Conservation (phyloP, 1,284 basidiomycete species). For the Pseudozyma pruni region DNA sequence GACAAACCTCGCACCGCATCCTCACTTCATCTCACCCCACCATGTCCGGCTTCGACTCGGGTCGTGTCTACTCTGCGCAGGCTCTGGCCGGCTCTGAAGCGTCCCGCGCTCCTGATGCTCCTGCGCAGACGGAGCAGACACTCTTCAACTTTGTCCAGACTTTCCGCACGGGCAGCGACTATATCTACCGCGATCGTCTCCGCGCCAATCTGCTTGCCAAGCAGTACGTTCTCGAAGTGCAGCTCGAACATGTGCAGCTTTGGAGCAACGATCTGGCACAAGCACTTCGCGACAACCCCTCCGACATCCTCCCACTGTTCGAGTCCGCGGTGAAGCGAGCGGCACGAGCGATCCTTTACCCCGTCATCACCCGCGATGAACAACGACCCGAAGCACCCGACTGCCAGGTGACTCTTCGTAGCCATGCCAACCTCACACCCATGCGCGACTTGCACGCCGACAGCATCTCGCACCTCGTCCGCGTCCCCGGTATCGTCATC, state of each 20-base stretch:
- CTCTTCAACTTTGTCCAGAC: constrained; percentile 67
- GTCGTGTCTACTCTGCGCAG: constrained; percentile 63
- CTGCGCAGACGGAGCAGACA: constrained; percentile 62
- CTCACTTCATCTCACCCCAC: not conserved
- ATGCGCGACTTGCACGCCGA: constrained; percentile 86
- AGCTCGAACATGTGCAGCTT: constrained; percentile 86
- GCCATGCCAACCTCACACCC: constrained; percentile 84
- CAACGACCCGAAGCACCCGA: constrained; percentile 72
- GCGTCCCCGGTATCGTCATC: constrained; percentile 97
- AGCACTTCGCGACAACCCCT: constrained; percentile 85
- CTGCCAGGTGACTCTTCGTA: constrained; percentile 88
- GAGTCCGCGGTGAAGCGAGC: constrained; percentile 63
- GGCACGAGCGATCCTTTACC: constrained; percentile 64
- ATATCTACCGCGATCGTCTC: constrained; percentile 80
- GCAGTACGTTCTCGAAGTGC: constrained; percentile 90
- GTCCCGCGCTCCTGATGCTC: constrained; percentile 63
- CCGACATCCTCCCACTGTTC: constrained; percentile 83
- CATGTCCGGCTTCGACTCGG: constrained; percentile 68
- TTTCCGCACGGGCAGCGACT: constrained; percentile 65
- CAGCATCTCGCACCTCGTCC: constrained; percentile 93
- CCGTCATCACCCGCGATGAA: constrained; percentile 52
- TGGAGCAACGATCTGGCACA: constrained; percentile 95
- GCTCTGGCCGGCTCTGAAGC: constrained; percentile 58
- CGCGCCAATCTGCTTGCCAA: constrained; percentile 89
- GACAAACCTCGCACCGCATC: not conserved